Base-by-base conservation (phyloP, 306 rosid genomes). In the Quercus gilva region DNA sequence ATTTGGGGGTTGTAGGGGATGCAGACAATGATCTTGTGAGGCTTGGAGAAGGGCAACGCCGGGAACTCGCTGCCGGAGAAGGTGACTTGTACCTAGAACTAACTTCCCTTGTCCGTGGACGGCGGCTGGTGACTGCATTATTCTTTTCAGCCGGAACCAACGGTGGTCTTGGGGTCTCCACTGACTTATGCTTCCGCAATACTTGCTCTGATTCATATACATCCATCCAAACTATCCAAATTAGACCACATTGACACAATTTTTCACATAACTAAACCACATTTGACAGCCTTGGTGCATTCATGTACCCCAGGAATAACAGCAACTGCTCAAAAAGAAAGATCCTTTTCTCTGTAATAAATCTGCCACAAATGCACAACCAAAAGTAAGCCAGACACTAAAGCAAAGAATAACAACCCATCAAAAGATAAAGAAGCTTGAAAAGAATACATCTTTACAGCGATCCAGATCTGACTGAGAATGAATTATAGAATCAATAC, bases 221-320 rank as follows among this genome's bases (percentile, higher is more conserved):
- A 89, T 96, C 99, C 99, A 96, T 96, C 95, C 94, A 90, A 91
- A 79, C 94, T 64, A 84, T 69, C 88, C 84, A 89, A 86, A 83
- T 81, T 69, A 91, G 81, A 93, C 93, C 92, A 89, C 93, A 91
- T 92, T 86, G 98, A 92, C 84, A 71, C 80, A 73, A 71, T 69
- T 78, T 75, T 60, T 86, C 93, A 88, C 81, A 74, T 74, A 81
- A 75, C 81, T 86, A 81, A 78, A 72, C 79, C 84, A 78, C 79
- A 78, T 79, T 83, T 80, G 78, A 80, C 70, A 75, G 33, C 83
- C 85, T 76, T 86, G 80, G 82, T 2, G 45, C 77, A 81, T 81
- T 87, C 83, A 80, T 78, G 78, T 69, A 79, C 35, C 71, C 85
- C 75, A 59, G 78, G 91, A 88, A 87, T 65, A 74, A 86, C 81